These are phyloP conservation scores for Apostasia shenzhenica DNA, from an alignment of 106 monocot genomes.

Conservation along the genomic window DNA sequence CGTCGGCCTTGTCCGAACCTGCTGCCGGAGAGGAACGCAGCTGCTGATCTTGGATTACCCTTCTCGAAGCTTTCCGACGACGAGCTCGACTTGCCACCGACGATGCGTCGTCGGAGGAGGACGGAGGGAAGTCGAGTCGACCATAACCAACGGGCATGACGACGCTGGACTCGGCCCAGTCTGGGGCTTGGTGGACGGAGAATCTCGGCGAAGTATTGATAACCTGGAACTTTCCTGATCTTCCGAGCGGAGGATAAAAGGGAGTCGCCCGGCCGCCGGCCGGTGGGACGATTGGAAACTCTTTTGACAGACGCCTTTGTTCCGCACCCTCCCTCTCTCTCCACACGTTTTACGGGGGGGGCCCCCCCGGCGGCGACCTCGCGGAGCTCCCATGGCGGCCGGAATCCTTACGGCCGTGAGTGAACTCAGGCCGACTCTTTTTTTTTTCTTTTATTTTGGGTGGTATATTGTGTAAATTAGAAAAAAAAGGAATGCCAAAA, in stretches of 20 bases:
- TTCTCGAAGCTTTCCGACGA: slow-evolving; percentile 87
- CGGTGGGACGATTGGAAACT: slow-evolving; percentile 7
- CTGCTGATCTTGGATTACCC: slow-evolving; percentile 63
- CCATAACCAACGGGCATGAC: background rate
- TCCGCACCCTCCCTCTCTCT: too few relatives aligned
- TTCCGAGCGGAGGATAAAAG: slow-evolving; percentile 6
- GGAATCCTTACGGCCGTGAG: slow-evolving; percentile 53
- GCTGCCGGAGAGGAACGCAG: background rate
- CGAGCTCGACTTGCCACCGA: slow-evolving; percentile 79
- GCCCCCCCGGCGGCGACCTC: too few relatives aligned
- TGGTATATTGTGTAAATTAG: background rate
- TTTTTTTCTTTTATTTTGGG: background rate
- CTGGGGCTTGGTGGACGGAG: slow-evolving; percentile 60
- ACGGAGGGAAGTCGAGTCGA: background rate
- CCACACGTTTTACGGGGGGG: slow-evolving; percentile 19
- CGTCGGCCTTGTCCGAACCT: background rate
- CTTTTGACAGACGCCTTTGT: slow-evolving; percentile 35
- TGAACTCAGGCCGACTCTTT: too few relatives aligned
- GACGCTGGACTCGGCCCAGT: slow-evolving; percentile 24
- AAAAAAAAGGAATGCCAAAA: background rate
- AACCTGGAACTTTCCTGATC: slow-evolving; percentile 3
- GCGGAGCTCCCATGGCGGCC: slow-evolving; percentile 28
- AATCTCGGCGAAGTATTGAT: slow-evolving; percentile 19
- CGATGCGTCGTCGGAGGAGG: slow-evolving; percentile 13
- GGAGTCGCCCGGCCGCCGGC: background rate